These are phyloP conservation scores for Hymenochaete sp. DNA, from an alignment of 1,284 basidiomycete genomes.

Conservation along the genomic window DNA sequence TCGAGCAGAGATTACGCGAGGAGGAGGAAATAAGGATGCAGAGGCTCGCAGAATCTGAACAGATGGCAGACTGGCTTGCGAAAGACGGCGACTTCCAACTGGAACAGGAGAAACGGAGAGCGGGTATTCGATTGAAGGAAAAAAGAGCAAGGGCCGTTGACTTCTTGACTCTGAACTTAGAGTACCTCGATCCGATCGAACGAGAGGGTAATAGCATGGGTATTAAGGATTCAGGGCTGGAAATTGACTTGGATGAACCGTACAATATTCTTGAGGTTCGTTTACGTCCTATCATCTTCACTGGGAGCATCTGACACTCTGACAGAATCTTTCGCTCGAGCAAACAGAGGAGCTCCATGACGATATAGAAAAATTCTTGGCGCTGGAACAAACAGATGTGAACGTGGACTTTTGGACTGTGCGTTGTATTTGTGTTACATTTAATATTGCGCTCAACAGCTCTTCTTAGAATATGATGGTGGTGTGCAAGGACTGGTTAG, in stretches of 20 bases:
- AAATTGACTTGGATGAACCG: constrained; percentile 97
- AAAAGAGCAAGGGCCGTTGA: constrained; percentile 95
- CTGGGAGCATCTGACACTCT: constrained; percentile 5
- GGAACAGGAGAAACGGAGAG: constrained; percentile 85
- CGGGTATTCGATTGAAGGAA: constrained; percentile 90
- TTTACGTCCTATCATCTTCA: constrained; percentile 15
- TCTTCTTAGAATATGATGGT: constrained; percentile 85
- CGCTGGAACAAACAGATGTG: constrained; percentile 74
- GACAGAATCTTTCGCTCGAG: constrained; percentile 73
- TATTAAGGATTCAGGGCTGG: constrained; percentile 77
- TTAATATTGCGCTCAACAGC: too few species aligned
- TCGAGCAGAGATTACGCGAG: constrained; percentile 79
- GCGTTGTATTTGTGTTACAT: too few species aligned
- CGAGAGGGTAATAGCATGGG: constrained; percentile 62
- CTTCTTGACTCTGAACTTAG: constrained; percentile 87
- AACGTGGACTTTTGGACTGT: constrained; percentile 98
- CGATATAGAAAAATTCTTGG: constrained; percentile 89
- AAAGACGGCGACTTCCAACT: constrained; percentile 98
- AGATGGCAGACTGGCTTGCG: constrained; percentile 96
- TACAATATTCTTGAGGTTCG: constrained; percentile 92
- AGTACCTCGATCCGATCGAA: constrained; percentile 67
- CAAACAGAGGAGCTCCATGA: constrained; percentile 92
- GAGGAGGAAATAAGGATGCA: constrained; percentile 89
- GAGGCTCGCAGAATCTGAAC: constrained; percentile 83
- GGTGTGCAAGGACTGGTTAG: constrained; percentile 89